Evolutionary conservation across 495 filamentous ascomycete species (phyloP).

Genomic region (Sordaria brevicollis): DNA sequence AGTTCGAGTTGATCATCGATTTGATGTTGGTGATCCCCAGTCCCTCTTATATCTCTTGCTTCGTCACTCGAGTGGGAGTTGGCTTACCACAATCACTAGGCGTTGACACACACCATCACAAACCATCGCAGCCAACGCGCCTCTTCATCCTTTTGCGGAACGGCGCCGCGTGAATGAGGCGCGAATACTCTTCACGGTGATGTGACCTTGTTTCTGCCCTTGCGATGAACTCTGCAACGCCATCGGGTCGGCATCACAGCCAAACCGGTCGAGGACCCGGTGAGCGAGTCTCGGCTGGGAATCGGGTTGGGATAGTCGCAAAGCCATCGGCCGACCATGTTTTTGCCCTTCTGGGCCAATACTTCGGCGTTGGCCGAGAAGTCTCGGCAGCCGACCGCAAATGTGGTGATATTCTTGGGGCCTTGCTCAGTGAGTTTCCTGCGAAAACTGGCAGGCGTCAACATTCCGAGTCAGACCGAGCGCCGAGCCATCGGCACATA

Average conservation of each 20-base stretch:
- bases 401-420: background rate
- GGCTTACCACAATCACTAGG: background rate
- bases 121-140: background rate
- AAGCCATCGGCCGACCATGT: background rate
- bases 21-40: background rate
- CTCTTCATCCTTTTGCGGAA: background rate
- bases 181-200: background rate
- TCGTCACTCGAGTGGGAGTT: background rate
- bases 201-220: background rate
- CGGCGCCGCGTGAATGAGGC: background rate
- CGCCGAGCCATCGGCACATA: background rate
- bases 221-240: background rate
- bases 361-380: background rate
- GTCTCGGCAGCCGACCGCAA: background rate
- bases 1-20: background rate
- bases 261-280: background rate
- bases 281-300: background rate
- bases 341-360: background rate
- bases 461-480: background rate
- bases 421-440: background rate
- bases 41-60: background rate
- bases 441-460: background rate
- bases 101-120: background rate
- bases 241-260: background rate
- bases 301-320: background rate